Base-by-base conservation (phyloP, 1,139 yeast genomes). In the Saccharomyces hybrid region DNA sequence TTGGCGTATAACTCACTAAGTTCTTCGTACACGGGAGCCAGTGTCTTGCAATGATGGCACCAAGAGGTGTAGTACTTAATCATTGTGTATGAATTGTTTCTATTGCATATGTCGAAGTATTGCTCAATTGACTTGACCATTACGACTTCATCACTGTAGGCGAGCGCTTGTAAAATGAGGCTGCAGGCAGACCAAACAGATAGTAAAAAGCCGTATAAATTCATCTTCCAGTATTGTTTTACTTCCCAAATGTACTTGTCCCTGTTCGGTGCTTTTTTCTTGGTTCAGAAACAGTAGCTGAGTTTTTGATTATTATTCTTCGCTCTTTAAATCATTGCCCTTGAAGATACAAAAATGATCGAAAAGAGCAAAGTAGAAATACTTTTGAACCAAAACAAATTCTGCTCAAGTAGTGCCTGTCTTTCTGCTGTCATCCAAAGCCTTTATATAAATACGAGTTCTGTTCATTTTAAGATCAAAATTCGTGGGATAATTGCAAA, bases 1-100 rank as follows among this genome's bases (percentile, higher is more conserved):
- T 54, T 51, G 2, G 47, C 55, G 47, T 53, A 58, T 2, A 48
- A 47, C 1, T 55, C 55, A 49, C 63, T 57, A 49, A 70, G 50
- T 14, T 62, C 59, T n/a, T 61, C 60, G 52, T 60, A 81, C 48
- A 74, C 79, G 51, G 93, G 89, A 42, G 82, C 82, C 67, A 86
- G 75, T 61, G 73, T 78, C 72, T 84, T 82, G 73, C 95, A 87
- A 74, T 86, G 88, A 23, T 88, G 88, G 72, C 86, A 81, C 86
- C 84, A 81, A 6, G 60, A 68, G 72, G 83, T 62, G 78, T 81
- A 79, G 70, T 80, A 79, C 66, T 80, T 76, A 54, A 80, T 67
- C 47, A 70, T 62, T 1, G 70, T 66, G 52, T 63, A 68, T 2
- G 65, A 53, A 25, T 57, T 54, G 8, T 57, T 53, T 25, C 57